phyloP scores from a whole-genome alignment of 1,139 yeast species.

The Lodderomyces beijingensis region DNA sequence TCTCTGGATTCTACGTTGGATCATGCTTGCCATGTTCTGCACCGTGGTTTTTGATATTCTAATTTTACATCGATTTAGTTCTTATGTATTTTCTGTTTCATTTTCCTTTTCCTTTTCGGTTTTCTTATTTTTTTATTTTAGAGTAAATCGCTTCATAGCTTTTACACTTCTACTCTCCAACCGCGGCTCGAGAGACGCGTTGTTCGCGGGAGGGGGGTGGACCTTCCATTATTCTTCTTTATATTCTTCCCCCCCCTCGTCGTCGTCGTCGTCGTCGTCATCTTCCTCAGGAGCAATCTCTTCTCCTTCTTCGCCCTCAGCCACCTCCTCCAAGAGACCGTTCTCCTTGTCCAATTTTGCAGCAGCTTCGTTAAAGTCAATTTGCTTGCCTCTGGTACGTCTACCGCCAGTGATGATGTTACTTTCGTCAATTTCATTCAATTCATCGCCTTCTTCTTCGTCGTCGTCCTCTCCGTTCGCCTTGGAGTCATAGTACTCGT shows the following conservation, averaged over 20 bases:
- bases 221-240: no score
- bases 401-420: conserved; percentile 82
- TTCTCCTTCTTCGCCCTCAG: conserved; percentile 22
- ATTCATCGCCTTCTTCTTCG: conserved; percentile 71
- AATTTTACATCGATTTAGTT: no score
- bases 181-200: no score
- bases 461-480: conserved; percentile 46
- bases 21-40: no score
- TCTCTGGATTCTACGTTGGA: no score
- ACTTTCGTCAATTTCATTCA: conserved; percentile 77
- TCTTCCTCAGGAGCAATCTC: conserved; percentile 5
- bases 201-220: no score
- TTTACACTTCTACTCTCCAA: no score
- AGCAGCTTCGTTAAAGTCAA: conserved; percentile 85
- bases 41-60: no score
- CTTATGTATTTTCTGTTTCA: no score
- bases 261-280: conserved; percentile 11
- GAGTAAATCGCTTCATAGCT: no score
- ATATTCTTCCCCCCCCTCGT: conserved; percentile 6
- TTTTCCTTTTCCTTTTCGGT: no score
- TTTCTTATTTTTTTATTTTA: no score
- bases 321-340: conserved; percentile 43
- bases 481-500: conserved; percentile 52
- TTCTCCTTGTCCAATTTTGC: conserved; percentile 57
- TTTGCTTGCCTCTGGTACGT: conserved; percentile 86